Evolutionary conservation across 2,329 filamentous ascomycete species (phyloP).

Genomic region (Atkinsonella hypoxylon): DNA sequence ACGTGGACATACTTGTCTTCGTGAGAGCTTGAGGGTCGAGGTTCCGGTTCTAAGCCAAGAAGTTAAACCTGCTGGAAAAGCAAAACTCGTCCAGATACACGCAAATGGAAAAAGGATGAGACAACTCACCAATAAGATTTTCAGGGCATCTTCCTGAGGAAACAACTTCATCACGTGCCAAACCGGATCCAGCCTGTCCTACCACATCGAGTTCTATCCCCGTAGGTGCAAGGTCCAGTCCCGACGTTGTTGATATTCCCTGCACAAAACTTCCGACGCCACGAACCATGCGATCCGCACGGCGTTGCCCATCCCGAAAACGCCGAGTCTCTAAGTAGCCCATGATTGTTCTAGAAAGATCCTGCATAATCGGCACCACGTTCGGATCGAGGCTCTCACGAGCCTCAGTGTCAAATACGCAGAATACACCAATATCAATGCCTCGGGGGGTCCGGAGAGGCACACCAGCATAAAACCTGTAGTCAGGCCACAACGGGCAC

Average conservation of each 20-base stretch:
- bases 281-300: conserved; percentile 25
- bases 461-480: conserved; percentile 28
- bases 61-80: not conserved
- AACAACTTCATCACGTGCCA: not conserved
- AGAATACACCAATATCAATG: conserved; percentile 30
- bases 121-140: not conserved
- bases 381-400: conserved; percentile 12
- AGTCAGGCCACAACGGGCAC: conserved; percentile 11
- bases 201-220: not conserved
- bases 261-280: conserved; percentile 26
- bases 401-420: conserved; percentile 15
- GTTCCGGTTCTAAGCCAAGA: not conserved
- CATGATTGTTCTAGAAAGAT: conserved; percentile 22
- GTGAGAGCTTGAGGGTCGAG: not conserved
- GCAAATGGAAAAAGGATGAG: not conserved
- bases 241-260: conserved; percentile 17
- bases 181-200: not conserved
- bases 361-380: conserved; percentile 15
- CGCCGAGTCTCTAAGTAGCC: conserved; percentile 23
- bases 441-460: conserved; percentile 27
- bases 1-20: not conserved
- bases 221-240: conserved; percentile 10
- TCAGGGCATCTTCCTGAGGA: not conserved
- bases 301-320: conserved; percentile 14
- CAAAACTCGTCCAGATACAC: no score